Conservation (phyloP, 805 yeast species). For the Kluyveromyces wickerhamii region DNA sequence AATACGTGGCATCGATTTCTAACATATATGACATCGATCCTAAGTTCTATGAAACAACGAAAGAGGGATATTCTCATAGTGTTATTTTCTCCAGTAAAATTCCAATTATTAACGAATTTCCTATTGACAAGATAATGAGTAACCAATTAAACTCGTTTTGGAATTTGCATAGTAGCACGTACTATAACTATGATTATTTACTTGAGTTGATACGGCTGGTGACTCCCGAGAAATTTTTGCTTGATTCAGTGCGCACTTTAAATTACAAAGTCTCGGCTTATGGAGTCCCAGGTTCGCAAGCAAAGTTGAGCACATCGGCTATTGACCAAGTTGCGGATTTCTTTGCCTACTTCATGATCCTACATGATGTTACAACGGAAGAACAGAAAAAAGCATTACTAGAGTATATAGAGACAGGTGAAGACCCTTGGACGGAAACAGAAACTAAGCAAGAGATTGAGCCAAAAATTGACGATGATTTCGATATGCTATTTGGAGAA, state of each 20-base stretch:
- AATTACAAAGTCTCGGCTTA: conserved; percentile 20
- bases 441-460: conserved; percentile 8
- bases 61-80: conserved; percentile 22
- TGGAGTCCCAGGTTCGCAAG: conserved; percentile 20
- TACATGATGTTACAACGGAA: conserved; percentile 22
- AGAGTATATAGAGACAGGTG: conserved; percentile 15
- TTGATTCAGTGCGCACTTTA: conserved; percentile 22
- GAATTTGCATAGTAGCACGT: conserved; percentile 31
- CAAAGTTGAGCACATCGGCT: conserved; percentile 17
- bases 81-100: conserved; percentile 21
- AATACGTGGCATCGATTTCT: conserved; percentile 16
- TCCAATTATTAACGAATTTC: conserved; percentile 22
- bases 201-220: conserved; percentile 22
- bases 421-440: conserved; percentile 7
- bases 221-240: conserved; percentile 21
- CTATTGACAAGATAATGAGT: conserved; percentile 26
- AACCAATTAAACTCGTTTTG: conserved; percentile 31
- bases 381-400: conserved; percentile 19
- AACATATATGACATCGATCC: conserved; percentile 26
- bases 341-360: conserved; percentile 25
- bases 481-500: conserved; percentile 31
- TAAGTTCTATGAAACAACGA: conserved; percentile 14
- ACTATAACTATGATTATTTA: conserved; percentile 28
- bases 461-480: conserved; percentile 26
- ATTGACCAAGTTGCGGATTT: conserved; percentile 24